These are phyloP conservation scores for Saturnispora ahearnii DNA, from an alignment of 805 yeast genomes.

Conservation along the genomic window DNA sequence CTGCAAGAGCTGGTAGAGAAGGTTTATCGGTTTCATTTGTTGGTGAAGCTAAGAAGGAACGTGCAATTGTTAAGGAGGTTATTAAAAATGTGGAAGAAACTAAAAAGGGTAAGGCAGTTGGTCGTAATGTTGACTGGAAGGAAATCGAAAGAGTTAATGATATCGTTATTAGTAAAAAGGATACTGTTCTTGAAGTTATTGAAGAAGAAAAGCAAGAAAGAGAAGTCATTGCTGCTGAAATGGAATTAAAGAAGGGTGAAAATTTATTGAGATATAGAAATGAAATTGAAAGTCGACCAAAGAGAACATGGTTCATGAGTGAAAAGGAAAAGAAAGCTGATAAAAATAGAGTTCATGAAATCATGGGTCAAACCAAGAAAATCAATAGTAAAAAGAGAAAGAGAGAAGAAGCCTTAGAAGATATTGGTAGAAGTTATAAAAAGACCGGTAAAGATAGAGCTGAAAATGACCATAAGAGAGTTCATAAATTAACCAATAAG, in stretches of 20 bases:
- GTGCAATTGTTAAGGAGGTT: slow-evolving; percentile 86
- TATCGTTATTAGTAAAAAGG: slow-evolving; percentile 50
- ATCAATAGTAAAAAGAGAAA: slow-evolving; percentile 65
- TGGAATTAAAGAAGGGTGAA: slow-evolving; percentile 79
- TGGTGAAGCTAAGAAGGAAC: slow-evolving; percentile 82
- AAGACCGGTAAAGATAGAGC: slow-evolving; percentile 71
- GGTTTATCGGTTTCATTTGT: slow-evolving; percentile 92
- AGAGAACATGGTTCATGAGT: slow-evolving; percentile 91
- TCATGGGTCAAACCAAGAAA: slow-evolving; percentile 36
- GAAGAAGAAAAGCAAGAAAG: slow-evolving; percentile 86
- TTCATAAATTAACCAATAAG: slow-evolving; percentile 24
- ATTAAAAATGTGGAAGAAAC: slow-evolving; percentile 54
- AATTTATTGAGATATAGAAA: slow-evolving; percentile 70
- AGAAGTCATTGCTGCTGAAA: slow-evolving; percentile 79
- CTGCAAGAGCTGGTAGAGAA: slow-evolving; percentile 97
- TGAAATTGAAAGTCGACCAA: slow-evolving; percentile 85
- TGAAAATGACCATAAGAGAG: slow-evolving; percentile 35
- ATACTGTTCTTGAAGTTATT: slow-evolving; percentile 62
- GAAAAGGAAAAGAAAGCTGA: slow-evolving; percentile 47
- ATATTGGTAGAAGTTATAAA: slow-evolving; percentile 51
- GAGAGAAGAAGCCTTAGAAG: slow-evolving; percentile 52
- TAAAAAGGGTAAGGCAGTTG: slow-evolving; percentile 56
- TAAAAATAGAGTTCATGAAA: slow-evolving; percentile 14
- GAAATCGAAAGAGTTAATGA: slow-evolving; percentile 64
- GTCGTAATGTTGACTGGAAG: slow-evolving; percentile 86